A percentile compares a stretch with the other conserved stretches of the same genome.
Evolutionary conservation across 805 yeast species (phyloP).

Genomic region (Candida piceae): DNA sequence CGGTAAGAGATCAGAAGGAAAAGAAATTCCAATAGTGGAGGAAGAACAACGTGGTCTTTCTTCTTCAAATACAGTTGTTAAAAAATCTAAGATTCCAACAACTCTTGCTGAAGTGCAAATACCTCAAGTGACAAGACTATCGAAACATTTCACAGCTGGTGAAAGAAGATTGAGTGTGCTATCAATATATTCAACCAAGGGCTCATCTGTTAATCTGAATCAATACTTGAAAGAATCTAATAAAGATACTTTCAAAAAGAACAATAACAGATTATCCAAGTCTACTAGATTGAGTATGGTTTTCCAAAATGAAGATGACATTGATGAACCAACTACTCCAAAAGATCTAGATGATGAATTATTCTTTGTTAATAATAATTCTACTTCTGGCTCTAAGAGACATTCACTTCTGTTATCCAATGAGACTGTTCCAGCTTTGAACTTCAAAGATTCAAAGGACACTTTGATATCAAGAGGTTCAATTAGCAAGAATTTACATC

Average conservation of each 20-base stretch:
- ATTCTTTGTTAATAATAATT: conserved; percentile 31
- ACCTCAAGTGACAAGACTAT: conserved; percentile 67
- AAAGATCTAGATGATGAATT: conserved; percentile 21
- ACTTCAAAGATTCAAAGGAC: conserved; percentile 30
- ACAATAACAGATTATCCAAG: conserved; percentile 15
- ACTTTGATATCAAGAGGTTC: conserved; percentile 38
- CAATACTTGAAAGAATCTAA: conserved; percentile 30
- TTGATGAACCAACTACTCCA: conserved; percentile 4
- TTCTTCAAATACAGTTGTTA: conserved; percentile 16
- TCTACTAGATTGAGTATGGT: conserved; percentile 26
- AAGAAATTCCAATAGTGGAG: conserved; percentile 8
- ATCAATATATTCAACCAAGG: conserved; percentile 64
- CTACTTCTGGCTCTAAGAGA: conserved; percentile 21
- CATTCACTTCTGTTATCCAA: conserved; percentile 24
- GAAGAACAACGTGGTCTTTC: conserved; percentile 9
- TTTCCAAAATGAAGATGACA: conserved; percentile 21
- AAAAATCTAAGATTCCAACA: conserved; percentile 35
- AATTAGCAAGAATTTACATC: conserved; percentile 34
- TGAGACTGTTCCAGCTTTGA: conserved; percentile 17
- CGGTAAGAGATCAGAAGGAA: too few relatives aligned
- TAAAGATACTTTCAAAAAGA: conserved; percentile 3
- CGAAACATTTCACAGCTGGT: conserved; percentile 54
- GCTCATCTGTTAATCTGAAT: conserved; percentile 56
- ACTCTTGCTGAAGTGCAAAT: conserved; percentile 58
- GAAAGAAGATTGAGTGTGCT: conserved; percentile 69